phyloP scores from a whole-genome alignment of 768 basidiomycete genomes.

The Leccinum olivaceopallidum region DNA sequence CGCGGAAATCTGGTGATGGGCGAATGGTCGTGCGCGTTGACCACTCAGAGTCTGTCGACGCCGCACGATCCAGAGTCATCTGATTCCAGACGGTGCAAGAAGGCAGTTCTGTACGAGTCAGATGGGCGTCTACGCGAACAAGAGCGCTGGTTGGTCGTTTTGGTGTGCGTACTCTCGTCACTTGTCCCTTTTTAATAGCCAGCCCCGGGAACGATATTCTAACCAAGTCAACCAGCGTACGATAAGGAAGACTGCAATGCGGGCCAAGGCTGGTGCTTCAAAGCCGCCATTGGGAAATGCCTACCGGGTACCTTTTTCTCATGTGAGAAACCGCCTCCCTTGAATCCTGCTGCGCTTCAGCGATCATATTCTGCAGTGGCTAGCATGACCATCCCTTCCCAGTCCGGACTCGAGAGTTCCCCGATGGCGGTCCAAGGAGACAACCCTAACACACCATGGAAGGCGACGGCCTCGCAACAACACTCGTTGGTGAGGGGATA shows the following conservation, averaged over 20 bases:
- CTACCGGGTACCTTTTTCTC: conserved; percentile 61
- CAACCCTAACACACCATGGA: conserved; percentile 2
- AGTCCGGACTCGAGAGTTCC: conserved; percentile 6
- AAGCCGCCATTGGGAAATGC: conserved; percentile 51
- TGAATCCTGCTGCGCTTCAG: conserved; percentile 25
- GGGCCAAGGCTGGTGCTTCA: conserved; percentile 73
- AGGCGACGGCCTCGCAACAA: conserved; percentile 12
- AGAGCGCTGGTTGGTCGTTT: conserved; percentile 65
- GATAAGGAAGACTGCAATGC: conserved; percentile 58
- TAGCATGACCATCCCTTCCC: conserved; percentile 15
- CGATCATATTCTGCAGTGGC: conserved; percentile 17
- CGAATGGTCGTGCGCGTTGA: conserved; percentile 55
- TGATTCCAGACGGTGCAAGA: conserved; percentile 32
- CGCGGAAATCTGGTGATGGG: conserved; percentile 48
- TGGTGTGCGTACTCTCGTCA: conserved; percentile 50
- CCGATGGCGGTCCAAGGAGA: not conserved
- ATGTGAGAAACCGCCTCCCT: conserved; percentile 37
- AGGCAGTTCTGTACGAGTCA: conserved; percentile 58
- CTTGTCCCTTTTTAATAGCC: not conserved
- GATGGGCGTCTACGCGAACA: conserved; percentile 54
- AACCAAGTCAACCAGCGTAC: conserved; percentile 43
- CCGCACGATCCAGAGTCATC: conserved; percentile 41
- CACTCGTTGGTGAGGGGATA: conserved; percentile 42
- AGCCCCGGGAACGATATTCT: not conserved
- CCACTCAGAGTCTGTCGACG: conserved; percentile 46